Percentiles rank a stretch among this genome's conserved stretches.
phyloP scores from a whole-genome alignment of 345 rosid species.

The Bruguiera parviflora region DNA sequence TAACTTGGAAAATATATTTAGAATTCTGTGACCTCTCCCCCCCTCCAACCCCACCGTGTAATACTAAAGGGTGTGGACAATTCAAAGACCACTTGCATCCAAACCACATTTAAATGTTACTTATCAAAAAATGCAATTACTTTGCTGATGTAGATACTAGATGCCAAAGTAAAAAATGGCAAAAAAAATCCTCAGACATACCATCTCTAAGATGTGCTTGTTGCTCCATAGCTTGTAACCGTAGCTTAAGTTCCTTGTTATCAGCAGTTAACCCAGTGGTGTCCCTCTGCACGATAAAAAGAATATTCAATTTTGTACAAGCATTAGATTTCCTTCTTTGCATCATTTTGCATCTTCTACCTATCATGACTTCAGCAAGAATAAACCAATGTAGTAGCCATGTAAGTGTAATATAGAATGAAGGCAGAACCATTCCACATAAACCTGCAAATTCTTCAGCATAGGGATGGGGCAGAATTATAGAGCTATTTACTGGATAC shows the following conservation, averaged over 20 bases:
- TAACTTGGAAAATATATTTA: too few species aligned
- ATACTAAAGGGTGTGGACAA: too few species aligned
- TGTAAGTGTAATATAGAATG: neutral
- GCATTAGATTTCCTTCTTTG: neutral
- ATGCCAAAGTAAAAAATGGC: neutral
- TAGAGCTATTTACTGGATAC: neutral
- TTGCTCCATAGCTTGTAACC: slow-evolving; percentile 73
- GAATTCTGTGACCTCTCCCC: too few species aligned
- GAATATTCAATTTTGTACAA: neutral
- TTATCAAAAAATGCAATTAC: neutral
- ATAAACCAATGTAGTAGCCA: neutral
- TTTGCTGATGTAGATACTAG: neutral
- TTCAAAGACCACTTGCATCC: too few species aligned
- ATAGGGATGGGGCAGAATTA: neutral
- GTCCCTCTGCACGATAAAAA: slow-evolving; percentile 47
- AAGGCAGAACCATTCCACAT: neutral
- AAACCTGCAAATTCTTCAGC: neutral
- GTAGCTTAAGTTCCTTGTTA: slow-evolving; percentile 67
- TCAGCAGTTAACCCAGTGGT: slow-evolving; percentile 55
- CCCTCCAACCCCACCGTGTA: too few species aligned
- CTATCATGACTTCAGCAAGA: neutral
- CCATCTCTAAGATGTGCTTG: slow-evolving; percentile 75
- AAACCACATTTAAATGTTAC: too few species aligned
- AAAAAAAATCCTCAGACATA: slow-evolving; percentile 14
- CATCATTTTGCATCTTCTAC: neutral